Percentiles rank a stretch among this genome's conserved stretches.
Conservation (phyloP, 345 rosid species). For the Eucalyptus globulus region DNA sequence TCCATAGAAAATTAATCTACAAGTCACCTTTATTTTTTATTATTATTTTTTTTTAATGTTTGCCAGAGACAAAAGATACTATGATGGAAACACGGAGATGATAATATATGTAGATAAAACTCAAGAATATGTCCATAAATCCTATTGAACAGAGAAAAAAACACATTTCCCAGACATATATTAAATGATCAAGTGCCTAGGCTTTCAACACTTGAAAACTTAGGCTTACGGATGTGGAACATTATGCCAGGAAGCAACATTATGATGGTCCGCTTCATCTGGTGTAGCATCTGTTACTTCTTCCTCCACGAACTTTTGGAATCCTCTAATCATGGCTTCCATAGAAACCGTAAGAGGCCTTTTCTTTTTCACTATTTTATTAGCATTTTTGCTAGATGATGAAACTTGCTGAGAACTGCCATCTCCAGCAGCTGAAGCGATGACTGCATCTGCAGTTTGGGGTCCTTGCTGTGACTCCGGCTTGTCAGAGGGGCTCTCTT, state of each 20-base stretch:
- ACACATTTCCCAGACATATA: neutral
- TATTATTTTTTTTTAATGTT: neutral
- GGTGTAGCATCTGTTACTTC: constrained; percentile 7
- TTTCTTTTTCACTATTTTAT: constrained; percentile 13
- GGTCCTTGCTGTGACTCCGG: constrained; percentile 12
- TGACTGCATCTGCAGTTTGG: constrained; percentile 28
- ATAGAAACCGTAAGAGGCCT: constrained; percentile 55
- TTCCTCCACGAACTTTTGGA: constrained; percentile 37
- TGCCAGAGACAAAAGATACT: neutral
- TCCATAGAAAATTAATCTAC: neutral
- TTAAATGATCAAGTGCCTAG: neutral
- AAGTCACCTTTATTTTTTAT: neutral
- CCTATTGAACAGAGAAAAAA: neutral
- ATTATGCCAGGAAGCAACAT: constrained; percentile 95
- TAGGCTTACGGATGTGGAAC: constrained; percentile 74
- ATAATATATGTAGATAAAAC: neutral
- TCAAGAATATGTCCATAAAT: neutral
- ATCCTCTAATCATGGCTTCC: constrained; percentile 89
- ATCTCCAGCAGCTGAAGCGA: constrained; percentile 37
- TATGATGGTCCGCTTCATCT: constrained; percentile 39
- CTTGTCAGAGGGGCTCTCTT: constrained; percentile 30
- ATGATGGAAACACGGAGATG: neutral
- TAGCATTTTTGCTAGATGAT: neutral
- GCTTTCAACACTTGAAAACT: constrained; percentile 1
- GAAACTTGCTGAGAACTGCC: constrained; percentile 41